Percentiles rank a stretch among this genome's conserved stretches.
phyloP scores from a whole-genome alignment of 176 grass and related monocot species.

The Cymbopogon citratus region DNA sequence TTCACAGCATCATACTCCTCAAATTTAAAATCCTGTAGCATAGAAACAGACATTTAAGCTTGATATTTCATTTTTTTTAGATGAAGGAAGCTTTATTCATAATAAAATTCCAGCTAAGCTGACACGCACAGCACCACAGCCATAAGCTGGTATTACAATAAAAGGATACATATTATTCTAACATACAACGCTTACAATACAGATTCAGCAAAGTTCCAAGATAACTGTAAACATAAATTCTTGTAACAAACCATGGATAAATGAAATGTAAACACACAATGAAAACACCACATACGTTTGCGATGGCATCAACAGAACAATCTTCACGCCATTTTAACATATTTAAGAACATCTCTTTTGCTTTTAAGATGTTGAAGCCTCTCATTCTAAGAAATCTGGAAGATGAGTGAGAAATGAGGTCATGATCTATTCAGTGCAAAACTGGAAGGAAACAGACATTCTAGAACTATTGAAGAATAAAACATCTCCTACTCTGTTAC shows the following conservation, averaged over 20 bases:
- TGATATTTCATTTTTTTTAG: not conserved
- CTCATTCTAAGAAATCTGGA: conserved; percentile 89
- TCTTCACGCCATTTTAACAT: conserved; percentile 98
- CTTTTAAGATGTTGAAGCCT: conserved; percentile 59
- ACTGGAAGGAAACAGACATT: not conserved
- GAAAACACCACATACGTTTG: conserved; percentile 50
- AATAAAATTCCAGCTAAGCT: not conserved
- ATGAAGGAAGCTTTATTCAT: not conserved
- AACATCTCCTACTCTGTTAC: not conserved
- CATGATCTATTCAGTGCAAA: conserved; percentile 8
- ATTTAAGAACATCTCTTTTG: conserved; percentile 87
- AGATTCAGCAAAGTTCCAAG: not conserved
- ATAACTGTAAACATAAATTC: not conserved
- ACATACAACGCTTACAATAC: not conserved
- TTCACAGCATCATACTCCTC: conserved; percentile 80
- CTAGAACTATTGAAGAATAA: conserved; percentile 12
- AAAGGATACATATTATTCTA: not conserved
- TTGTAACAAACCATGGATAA: not conserved
- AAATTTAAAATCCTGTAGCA: conserved; percentile 81
- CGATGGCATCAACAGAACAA: conserved; percentile 59
- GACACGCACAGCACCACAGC: not conserved
- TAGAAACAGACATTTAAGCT: not conserved
- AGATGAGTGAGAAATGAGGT: conserved; percentile 7
- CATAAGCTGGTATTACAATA: not conserved
- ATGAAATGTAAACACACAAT: conserved; percentile 12